These are phyloP conservation scores for Ehretia macrophylla DNA, from an alignment of 257 asterid species.

Conservation along the genomic window DNA sequence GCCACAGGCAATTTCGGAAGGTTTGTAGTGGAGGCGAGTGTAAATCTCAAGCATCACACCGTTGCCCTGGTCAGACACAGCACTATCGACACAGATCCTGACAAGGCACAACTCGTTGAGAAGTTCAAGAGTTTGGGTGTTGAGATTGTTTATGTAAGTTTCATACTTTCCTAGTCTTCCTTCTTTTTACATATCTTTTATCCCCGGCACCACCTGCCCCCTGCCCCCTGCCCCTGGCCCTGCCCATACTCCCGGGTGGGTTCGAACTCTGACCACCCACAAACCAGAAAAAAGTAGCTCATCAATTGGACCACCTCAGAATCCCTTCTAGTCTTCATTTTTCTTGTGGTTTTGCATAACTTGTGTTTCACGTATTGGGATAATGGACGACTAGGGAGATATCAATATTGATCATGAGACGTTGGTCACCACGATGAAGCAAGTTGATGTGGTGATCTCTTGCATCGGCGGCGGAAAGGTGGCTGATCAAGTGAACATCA, in stretches of 20 bases:
- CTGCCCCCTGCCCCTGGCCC: too few relatives aligned
- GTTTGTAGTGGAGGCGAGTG: constrained; percentile 21
- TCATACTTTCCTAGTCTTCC: too few relatives aligned
- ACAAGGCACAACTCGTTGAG: constrained; percentile 12
- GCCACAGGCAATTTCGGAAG: constrained; percentile 27
- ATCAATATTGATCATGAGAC: constrained; percentile 15
- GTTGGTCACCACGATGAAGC: constrained; percentile 27
- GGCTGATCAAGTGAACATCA: constrained; percentile 26
- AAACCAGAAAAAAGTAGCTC: too few relatives aligned
- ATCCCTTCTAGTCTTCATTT: too few relatives aligned
- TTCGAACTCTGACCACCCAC: too few relatives aligned
- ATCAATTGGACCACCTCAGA: too few relatives aligned
- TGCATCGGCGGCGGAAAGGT: constrained; percentile 1
- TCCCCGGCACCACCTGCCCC: too few relatives aligned
- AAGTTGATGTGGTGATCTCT: constrained; percentile 40
- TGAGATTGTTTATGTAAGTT: constrained; percentile 9
- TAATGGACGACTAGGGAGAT: constrained; percentile 22
- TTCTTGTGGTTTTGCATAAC: not conserved
- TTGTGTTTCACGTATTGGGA: not conserved
- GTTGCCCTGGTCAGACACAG: constrained; percentile 17
- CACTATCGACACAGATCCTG: constrained; percentile 11
- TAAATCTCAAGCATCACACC: constrained; percentile 19
- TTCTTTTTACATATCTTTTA: not conserved
- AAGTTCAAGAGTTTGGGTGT: constrained; percentile 13
- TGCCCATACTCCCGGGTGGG: too few relatives aligned